Evolutionary conservation across 495 filamentous ascomycete species (phyloP), one percentile per base, ranked within the genome.

Genomic region (Tuber melanosporum): DNA sequence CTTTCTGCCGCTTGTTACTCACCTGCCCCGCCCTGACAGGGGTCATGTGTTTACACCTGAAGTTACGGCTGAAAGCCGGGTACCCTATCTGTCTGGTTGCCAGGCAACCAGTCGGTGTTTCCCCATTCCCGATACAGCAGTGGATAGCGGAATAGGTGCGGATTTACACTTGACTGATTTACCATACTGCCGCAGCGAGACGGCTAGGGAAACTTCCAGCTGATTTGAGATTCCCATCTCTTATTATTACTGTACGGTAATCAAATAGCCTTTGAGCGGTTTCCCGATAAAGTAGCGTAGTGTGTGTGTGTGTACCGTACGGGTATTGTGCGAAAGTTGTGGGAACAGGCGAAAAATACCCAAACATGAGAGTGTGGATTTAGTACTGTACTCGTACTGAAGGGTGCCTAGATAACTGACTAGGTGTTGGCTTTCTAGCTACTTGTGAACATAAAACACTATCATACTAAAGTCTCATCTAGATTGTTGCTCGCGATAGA

Each of bases 1-100:
- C 36, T n/a, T 52, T 39, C 14, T 39, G 9, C 36, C 22, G 17
- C 17, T 42, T 76, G 43, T 41, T 52, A 36, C 57, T 36, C 32
- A 7, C 15, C 12, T 26, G 10, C 57, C 57, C 57, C 57, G 26
- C 57, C 26, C 10, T 12, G 17, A 5, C 26, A 26, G 77, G 69
- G 46, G 69, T 73, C 73, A 75, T 73, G 74, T 78, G 74, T 78
- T 78, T 78, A 77, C 71, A 78, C 73, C 10, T 12, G n/a, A 36
- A 32, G 26, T 66, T 7, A 66, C 57, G 12, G 41, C 52, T 12
- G 47, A 46, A 3, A 20, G 49, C 43, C 45, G 12, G 12, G 15
- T 3, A 43, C 12, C 2, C 39, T 45, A 70, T 39, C 71, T 72
- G 74, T 66, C 70, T 75, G 36, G 76, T 78, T 78, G 77, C 77